Conservation (phyloP, 1,284 basidiomycete species). For the Tilletia walkeri region DNA sequence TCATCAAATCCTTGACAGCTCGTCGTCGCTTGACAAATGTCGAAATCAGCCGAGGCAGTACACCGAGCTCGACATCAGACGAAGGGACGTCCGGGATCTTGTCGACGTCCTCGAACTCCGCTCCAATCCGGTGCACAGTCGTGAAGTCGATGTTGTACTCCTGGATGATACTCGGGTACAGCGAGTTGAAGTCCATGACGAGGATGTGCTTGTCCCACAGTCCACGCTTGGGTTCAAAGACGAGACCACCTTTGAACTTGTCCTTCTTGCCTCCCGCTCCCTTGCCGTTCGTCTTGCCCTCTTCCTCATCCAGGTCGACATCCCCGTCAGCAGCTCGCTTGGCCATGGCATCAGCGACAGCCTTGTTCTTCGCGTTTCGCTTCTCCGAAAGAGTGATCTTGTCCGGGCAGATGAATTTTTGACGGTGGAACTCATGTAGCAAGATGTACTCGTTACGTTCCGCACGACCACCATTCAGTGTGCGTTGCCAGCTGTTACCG, state of each 20-base stretch:
- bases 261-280: slow-evolving; percentile 72
- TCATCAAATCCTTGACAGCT: slow-evolving; percentile 93
- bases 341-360: slow-evolving; percentile 63
- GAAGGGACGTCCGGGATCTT: slow-evolving; percentile 85
- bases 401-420: slow-evolving; percentile 96
- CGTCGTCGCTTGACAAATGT: slow-evolving; percentile 84
- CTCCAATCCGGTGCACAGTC: slow-evolving; percentile 72
- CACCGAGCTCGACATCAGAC: slow-evolving; percentile 73
- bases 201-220: slow-evolving; percentile 96
- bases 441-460: slow-evolving; percentile 99
- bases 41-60: slow-evolving; percentile 91
- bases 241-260: slow-evolving; percentile 97
- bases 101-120: slow-evolving; percentile 59
- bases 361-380: slow-evolving; percentile 34
- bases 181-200: slow-evolving; percentile 99
- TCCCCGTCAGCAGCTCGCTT: slow-evolving; percentile 57
- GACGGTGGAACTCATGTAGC: slow-evolving; percentile 92
- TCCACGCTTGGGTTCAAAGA: slow-evolving; percentile 93
- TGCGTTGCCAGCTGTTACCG: slow-evolving; percentile 80
- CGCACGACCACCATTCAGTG: slow-evolving; percentile 70
- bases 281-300: slow-evolving; percentile 31
- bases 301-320: slow-evolving; percentile 19
- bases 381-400: slow-evolving; percentile 71
- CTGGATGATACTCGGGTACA: slow-evolving; percentile 98
- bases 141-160: slow-evolving; percentile 99